Conservation (phyloP, 176 grass and related monocot genomes). For the Carex myosuroides region DNA sequence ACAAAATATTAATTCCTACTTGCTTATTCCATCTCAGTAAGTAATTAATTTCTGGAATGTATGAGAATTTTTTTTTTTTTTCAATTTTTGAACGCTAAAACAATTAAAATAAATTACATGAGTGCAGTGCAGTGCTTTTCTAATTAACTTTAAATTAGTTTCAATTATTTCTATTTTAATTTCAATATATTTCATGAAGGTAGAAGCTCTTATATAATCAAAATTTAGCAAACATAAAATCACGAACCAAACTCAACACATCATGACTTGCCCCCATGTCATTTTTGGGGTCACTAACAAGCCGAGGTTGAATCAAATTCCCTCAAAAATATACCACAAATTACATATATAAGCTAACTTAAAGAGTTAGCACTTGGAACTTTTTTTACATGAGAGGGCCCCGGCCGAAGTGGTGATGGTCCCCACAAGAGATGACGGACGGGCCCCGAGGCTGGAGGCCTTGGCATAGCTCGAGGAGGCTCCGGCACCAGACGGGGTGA, state of each 20-base stretch:
- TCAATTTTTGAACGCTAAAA: too few relatives aligned
- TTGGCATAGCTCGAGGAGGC: constrained; percentile 17
- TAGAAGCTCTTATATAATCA: background rate
- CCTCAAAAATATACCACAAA: background rate
- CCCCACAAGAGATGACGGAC: constrained; percentile 18
- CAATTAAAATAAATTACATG: too few relatives aligned
- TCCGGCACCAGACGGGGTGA: background rate
- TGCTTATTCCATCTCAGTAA: too few relatives aligned
- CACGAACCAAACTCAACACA: constrained; percentile 12
- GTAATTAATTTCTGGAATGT: too few relatives aligned
- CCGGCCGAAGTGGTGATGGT: background rate
- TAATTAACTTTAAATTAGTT: too few relatives aligned
- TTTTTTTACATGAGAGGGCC: constrained; percentile 11
- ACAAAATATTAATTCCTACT: too few relatives aligned
- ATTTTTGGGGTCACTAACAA: background rate
- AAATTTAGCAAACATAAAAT: background rate
- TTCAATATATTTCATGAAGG: too few relatives aligned
- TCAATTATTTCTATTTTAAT: too few relatives aligned
- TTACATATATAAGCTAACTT: background rate
- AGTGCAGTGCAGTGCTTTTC: too few relatives aligned
- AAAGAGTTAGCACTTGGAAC: constrained; percentile 13
- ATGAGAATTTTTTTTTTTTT: too few relatives aligned
- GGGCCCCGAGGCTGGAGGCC: constrained; percentile 16
- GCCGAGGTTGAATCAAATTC: constrained; percentile 5
- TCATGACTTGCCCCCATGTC: constrained; percentile 1